Conservation (phyloP, 1,284 basidiomycete genomes). For the Coniferiporia weirii region DNA sequence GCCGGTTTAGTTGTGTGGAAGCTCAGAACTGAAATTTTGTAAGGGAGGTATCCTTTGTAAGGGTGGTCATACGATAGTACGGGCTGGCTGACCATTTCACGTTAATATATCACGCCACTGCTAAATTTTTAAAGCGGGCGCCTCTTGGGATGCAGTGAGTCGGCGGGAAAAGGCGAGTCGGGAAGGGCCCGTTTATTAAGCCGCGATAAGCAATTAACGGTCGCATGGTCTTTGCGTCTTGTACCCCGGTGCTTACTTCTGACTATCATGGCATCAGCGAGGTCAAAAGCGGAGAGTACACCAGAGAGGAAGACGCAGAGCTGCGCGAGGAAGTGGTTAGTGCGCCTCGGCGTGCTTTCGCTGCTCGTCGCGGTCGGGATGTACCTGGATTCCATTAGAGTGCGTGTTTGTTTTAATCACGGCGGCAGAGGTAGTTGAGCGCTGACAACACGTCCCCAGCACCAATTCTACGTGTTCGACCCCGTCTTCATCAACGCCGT, state of each 20-base stretch:
- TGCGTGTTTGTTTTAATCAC: constrained; percentile 24
- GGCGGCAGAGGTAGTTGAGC: constrained; percentile 20
- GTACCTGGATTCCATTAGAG: constrained; percentile 57
- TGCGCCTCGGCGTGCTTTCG: constrained; percentile 35
- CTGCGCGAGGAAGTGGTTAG: constrained; percentile 38
- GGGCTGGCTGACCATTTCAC: too few relatives aligned
- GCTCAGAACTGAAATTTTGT: too few relatives aligned
- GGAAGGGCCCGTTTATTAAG: too few relatives aligned
- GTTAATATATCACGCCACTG: too few relatives aligned
- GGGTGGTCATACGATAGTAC: too few relatives aligned
- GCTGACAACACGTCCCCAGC: constrained; percentile 34
- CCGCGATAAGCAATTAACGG: too few relatives aligned
- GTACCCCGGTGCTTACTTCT: not conserved
- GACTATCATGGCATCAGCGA: not conserved
- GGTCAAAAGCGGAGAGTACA: not conserved
- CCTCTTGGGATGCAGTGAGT: too few relatives aligned
- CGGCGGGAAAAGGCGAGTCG: too few relatives aligned
- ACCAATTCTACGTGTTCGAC: constrained; percentile 68
- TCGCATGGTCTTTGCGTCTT: too few relatives aligned
- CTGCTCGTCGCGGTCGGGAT: constrained; percentile 39
- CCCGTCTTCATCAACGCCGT: constrained; percentile 61
- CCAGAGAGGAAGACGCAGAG: not conserved
- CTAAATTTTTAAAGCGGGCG: too few relatives aligned
- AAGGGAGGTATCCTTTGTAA: too few relatives aligned
- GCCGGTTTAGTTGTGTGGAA: too few relatives aligned